Evolutionary conservation across 2,329 filamentous ascomycete genomes (phyloP), one percentile per base, ranked within the genome.

Genomic region (Trichoderma sp.): DNA sequence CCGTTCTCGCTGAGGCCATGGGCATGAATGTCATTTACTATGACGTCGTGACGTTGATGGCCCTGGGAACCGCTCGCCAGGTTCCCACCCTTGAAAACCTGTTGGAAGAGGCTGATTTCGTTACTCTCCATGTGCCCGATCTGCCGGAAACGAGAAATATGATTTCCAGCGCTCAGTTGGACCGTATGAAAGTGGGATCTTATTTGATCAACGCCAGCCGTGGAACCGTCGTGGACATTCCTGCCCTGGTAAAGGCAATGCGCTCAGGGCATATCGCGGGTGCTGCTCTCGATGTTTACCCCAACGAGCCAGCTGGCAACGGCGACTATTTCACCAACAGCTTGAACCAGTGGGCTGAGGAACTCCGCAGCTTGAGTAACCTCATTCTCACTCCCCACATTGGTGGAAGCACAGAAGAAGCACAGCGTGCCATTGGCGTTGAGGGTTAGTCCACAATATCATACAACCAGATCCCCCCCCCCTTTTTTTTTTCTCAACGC

Each of bases 21-120:
- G 95, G 95, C 59, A 97, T 99, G 94, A 89, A 86, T 17, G 95
- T 99, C 75, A 94, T 98, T 74, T 99, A 97, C 84, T 98, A 96
- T 80, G 95, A 99, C 79, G 89, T 97, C 7, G 81, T 97, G 70
- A 97, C 94, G 73, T 85, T 98, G 73, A 99, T 99, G 95, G 91
- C 92, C 53, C 83, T 99, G 77, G 95, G 95, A 67, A 97, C 92
- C 12, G 89, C 94, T 35, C 89, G 86, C 72, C 95, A 98, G 78
- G 91, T 98, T 45, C 83, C 90, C 5, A 91, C 87, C 1, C 83
- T 99, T 25, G 86, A 94, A 35, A 87, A 85, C 22, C 88, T 99
- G 45, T 87, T 99, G 53, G 83, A 86, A 67, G 84, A 90, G 73
- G 89, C 94, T 53, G 95, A 99, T 80, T 99, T 98, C 74, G 89